Evolutionary conservation across 257 asterid species (phyloP).

Genomic region (Ballota nigra): DNA sequence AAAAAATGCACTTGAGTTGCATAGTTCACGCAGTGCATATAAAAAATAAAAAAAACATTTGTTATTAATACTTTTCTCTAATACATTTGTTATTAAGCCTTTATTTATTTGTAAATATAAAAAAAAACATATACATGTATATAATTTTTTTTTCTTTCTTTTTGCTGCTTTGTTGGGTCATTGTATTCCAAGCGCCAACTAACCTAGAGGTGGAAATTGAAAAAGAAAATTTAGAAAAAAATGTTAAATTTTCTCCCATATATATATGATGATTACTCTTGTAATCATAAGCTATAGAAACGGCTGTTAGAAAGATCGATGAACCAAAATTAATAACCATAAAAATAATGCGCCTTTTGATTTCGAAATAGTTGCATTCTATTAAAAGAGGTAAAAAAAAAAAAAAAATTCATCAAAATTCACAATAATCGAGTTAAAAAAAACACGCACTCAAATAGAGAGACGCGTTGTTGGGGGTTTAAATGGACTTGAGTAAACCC

Average conservation of each 20-base stretch:
- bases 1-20: too few species aligned
- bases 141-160: not conserved
- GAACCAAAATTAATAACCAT: not conserved
- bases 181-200: not conserved
- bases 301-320: not conserved
- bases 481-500: not conserved
- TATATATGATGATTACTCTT: constrained; percentile 6
- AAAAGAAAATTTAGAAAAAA: not conserved
- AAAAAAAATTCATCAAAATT: not conserved
- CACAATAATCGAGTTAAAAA: not conserved
- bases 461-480: not conserved
- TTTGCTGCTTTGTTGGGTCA: not conserved
- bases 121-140: too few species aligned
- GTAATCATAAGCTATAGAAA: constrained; percentile 23
- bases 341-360: not conserved
- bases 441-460: not conserved
- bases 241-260: not conserved
- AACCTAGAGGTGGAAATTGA: not conserved
- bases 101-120: not conserved
- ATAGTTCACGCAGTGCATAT: too few species aligned
- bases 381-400: not conserved
- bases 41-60: too few species aligned
- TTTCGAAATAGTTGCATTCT: not conserved
- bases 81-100: not conserved
- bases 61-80: too few species aligned